Evolutionary conservation across 441 rosid genomes (phyloP), one percentile per base, ranked within the genome.

Genomic region (Gossypium laxum): DNA sequence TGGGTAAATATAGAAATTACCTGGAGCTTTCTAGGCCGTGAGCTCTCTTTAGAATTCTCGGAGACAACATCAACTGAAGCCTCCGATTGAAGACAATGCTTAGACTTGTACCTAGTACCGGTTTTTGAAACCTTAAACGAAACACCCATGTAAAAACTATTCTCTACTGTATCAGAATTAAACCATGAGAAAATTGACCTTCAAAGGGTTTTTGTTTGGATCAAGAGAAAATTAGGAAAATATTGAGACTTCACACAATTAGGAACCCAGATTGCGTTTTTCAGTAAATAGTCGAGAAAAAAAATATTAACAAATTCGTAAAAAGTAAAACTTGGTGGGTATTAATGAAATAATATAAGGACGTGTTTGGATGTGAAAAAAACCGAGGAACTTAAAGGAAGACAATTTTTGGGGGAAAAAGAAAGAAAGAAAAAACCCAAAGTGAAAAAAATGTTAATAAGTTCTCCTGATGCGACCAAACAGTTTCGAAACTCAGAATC

Each of bases 111-210:
- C 85, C 90, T 82, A 72, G 79, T 78, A 43, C 98, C 97, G 34
- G 76, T 78, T 75, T 85, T 92, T 1, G 93, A 88, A 64, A 95
- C 83, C 88, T 85, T 92, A 75, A 95, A 95, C 7, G 96, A 89
- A 77, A 95, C 84, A 71, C 91, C 98, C 99, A 88, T 90, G 30
- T 66, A 2, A 18, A 48, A 67, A 54, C 1, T 2, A 28, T 10
- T 48, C 2, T n/a, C 26, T 14, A 66, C 32, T 72, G 22, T 56
- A 30, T 28, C 45, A 28, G 5, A 51, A 67, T 30, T 55, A 55
- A 69, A 54, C 32, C 34, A 69, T 69, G 51, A 38, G 34, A 32
- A 34, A 52, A 30, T 19, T 12, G 48, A 55, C 11, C 45, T 67
- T 51, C 2, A 58, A 28, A 0, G 28, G 59, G 0, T 51, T 47